Evolutionary conservation across 2,329 filamentous ascomycete genomes (phyloP).

Genomic region (Neonectria ditissima): DNA sequence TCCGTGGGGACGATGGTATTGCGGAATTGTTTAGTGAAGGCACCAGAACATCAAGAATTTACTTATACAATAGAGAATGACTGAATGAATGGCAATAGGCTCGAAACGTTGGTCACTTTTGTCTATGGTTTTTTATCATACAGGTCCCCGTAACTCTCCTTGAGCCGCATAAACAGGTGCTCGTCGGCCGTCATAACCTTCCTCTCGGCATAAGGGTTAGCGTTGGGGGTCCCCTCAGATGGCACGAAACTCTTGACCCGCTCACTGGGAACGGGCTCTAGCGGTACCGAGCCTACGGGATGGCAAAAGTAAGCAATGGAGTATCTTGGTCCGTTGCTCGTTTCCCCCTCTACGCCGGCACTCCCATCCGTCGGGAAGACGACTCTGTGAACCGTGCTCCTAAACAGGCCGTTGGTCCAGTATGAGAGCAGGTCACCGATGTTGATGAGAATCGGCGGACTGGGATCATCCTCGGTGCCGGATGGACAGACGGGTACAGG

Average conservation of each 20-base stretch:
- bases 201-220: slow-evolving; percentile 63
- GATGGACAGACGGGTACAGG: slow-evolving; percentile 75
- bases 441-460: slow-evolving; percentile 84
- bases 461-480: slow-evolving; percentile 67
- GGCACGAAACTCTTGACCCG: slow-evolving; percentile 60
- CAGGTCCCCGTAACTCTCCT: slow-evolving; percentile 67
- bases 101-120: neutral
- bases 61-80: neutral
- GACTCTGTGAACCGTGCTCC: slow-evolving; percentile 90
- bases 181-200: slow-evolving; percentile 73
- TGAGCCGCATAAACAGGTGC: slow-evolving; percentile 71
- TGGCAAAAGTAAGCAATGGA: slow-evolving; percentile 78
- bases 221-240: slow-evolving; percentile 45
- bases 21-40: slow-evolving; percentile 53
- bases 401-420: slow-evolving; percentile 90
- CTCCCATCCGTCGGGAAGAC: slow-evolving; percentile 67
- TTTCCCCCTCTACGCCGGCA: slow-evolving; percentile 56
- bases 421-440: slow-evolving; percentile 78
- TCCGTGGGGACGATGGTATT: slow-evolving; percentile 59
- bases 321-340: slow-evolving; percentile 65
- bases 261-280: slow-evolving; percentile 71
- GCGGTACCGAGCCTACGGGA: slow-evolving; percentile 63
- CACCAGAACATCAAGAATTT: neutral
- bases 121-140: slow-evolving; percentile 58
- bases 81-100: neutral